Percentiles rank a stretch among this genome's conserved stretches.
These are phyloP conservation scores for Marasmius sp. DNA, from an alignment of 1,284 basidiomycete genomes.

Conservation along the genomic window DNA sequence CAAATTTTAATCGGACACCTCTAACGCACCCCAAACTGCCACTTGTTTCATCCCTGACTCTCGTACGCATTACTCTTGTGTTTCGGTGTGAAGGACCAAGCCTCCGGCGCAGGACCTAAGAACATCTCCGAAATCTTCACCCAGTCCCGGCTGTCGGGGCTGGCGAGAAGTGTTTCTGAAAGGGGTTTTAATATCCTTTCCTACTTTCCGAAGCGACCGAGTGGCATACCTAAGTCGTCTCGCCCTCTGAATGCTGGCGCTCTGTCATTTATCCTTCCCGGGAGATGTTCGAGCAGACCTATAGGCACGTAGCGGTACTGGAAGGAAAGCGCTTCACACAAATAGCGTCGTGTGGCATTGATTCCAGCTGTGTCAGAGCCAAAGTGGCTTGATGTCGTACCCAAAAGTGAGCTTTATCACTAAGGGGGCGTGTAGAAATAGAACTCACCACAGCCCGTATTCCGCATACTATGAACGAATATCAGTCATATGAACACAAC, in stretches of 20 bases:
- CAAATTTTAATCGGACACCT: background rate
- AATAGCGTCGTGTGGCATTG: conserved; percentile 90
- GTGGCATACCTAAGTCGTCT: conserved; percentile 70
- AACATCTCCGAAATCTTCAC: conserved; percentile 95
- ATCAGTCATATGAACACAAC: background rate
- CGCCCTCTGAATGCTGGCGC: conserved; percentile 85
- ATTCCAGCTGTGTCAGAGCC: conserved; percentile 92
- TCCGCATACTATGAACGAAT: conserved; percentile 64
- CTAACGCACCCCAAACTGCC: background rate
- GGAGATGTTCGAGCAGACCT: conserved; percentile 86
- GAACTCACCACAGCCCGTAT: conserved; percentile 66
- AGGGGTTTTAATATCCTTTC: background rate
- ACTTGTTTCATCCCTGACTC: conserved; percentile 34
- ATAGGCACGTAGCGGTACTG: conserved; percentile 94
- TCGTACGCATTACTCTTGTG: conserved; percentile 54
- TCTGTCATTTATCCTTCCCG: conserved; percentile 86
- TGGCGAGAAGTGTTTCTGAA: conserved; percentile 82
- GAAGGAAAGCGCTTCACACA: conserved; percentile 94
- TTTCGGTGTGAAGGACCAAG: conserved; percentile 50
- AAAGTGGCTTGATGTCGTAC: conserved; percentile 58
- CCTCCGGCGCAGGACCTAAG: conserved; percentile 52
- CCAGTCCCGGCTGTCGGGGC: conserved; percentile 87
- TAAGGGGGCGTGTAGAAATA: conserved; percentile 7
- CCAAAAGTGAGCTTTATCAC: conserved; percentile 1
- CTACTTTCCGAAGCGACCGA: background rate